Percentiles rank a stretch among this genome's conserved stretches.
These are phyloP conservation scores for Fusarium agapanthi DNA, from an alignment of 2,329 filamentous ascomycete genomes.

Conservation along the genomic window DNA sequence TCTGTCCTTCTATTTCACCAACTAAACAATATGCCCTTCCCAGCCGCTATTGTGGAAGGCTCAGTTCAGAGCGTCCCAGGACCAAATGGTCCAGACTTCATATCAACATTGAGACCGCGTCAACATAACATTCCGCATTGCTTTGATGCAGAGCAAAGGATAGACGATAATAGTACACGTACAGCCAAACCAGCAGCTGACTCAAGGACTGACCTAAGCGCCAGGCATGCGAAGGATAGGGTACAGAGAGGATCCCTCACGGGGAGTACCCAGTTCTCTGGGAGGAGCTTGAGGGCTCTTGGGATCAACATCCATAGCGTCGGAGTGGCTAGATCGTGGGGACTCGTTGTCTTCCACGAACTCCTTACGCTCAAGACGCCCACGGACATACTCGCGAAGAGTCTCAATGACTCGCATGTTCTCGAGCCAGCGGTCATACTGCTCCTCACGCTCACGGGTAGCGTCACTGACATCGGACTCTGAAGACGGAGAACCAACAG, in stretches of 20 bases:
- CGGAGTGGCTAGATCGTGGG: conserved; percentile 31
- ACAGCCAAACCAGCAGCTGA: conserved; percentile 26
- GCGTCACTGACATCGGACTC: conserved; percentile 62
- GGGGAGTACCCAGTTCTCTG: conserved; percentile 36
- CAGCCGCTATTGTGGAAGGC: not conserved
- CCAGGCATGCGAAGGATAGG: conserved; percentile 53
- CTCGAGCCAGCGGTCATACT: conserved; percentile 72
- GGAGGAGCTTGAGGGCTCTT: conserved; percentile 44
- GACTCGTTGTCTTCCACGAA: conserved; percentile 52
- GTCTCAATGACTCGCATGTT: conserved; percentile 72
- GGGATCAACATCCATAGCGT: conserved; percentile 51
- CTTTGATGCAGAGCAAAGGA: not conserved
- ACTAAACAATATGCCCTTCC: conserved; percentile 1
- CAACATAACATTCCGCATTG: not conserved
- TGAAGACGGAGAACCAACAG: conserved; percentile 63
- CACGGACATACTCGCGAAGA: conserved; percentile 65
- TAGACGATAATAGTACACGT: conserved; percentile 35
- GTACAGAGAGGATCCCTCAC: conserved; percentile 50
- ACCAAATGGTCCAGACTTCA: not conserved
- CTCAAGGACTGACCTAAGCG: conserved; percentile 32
- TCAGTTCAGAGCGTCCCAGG: not conserved
- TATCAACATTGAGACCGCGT: not conserved
- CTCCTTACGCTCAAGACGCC: conserved; percentile 65
- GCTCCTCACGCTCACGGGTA: conserved; percentile 66
- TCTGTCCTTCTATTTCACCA: not conserved